Base-by-base conservation (phyloP, 495 filamentous ascomycete genomes). In the Aspergillus biplanus region DNA sequence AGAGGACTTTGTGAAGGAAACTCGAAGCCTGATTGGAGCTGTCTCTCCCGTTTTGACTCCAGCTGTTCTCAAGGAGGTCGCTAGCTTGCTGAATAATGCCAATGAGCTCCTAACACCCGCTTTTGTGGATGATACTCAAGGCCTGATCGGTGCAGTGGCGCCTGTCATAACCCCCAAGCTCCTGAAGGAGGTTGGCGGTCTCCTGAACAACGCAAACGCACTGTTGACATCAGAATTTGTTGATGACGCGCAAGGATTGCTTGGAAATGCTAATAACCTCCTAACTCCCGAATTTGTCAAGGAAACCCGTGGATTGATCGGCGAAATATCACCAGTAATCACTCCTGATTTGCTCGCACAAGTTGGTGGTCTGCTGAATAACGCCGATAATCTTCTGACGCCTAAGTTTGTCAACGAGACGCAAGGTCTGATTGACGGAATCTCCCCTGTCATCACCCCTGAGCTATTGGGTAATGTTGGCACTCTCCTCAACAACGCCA, bases 391-490 rank as follows among this genome's bases (percentile, higher is more conserved):
- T 8, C 65, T 82, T 13, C 61, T 83, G 18, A 81, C 78, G 6
- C 65, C 65, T 18, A 66, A 72, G 5, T 81, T 82, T 58, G 77
- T 82, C 49, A 73, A 79, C 63, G 71, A 80, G 59, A 82, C 78
- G 9, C 67, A 70, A 48, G 67, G 63, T 15, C 64, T 80, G 15
- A 65, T 82, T 58, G 65, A 58, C 21, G 62, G 72, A n/a, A 60
- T 78, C 13, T 66, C 67, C 16, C 74, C 78, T 0, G 59, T 80
- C 21, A 63, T 83, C 16, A 75, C 70, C n/a, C 61, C 67, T 7
- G 59, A 63, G 52, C 66, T 61, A 56, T 69, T 65, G 60, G 74
- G 50, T 2, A 48, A 70, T 42, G 65, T 72, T 34, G 70, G 67
- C 33, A 64, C 65, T 31, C 64, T 76, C 47, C 69, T 83, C 16